Base-by-base conservation (phyloP, 768 basidiomycete species). In the Myochromella boudieri region DNA sequence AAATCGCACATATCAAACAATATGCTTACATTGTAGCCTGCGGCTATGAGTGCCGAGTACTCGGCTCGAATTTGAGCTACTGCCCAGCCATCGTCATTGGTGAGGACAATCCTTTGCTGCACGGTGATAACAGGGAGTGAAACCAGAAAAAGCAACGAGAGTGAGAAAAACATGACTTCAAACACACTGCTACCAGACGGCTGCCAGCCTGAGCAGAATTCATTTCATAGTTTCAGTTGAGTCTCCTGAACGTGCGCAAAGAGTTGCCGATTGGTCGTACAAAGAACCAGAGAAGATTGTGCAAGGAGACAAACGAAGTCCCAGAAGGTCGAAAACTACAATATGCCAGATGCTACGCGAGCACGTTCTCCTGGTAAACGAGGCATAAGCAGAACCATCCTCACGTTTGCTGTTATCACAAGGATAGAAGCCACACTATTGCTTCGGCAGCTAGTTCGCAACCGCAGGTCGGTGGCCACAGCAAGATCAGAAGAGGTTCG, bases 21-120 rank as follows among this genome's bases (percentile, higher is more conserved):
- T 7, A 20, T 17, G 34, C 63, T 34, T 36, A 73, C 72, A 33
- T 70, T 46, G 48, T 64, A 72, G 7, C 67, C 70, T 12, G 65
- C 69, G 2, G 54, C 57, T 22, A 55, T 60, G 37, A 75, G 56
- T 3, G 69, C 63, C 34, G 61, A 55, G 52, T 64, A 66, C 38
- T 68, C 65, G 0, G 69, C 68, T 41, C 74, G 68, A n/a, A 76
- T 66, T 37, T 69, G 61, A 11, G 73, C 72, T 6, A 65, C 63
- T 0, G 75, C 75, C 74, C 74, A 76, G 4, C 62, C 60, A 50
- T 66, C 61, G 29, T 63, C 61, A 37, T 62, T 64, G 44, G 61
- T 58, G 22, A 61, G 53, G 15, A 63, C 55, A 28, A 61, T 53
- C 11, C 52, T 59, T 41, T 51, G 52, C 6, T 14, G 22, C 14